These are phyloP conservation scores for Phialocephala sp. DNA, from an alignment of 2,329 filamentous ascomycete genomes.

Conservation along the genomic window DNA sequence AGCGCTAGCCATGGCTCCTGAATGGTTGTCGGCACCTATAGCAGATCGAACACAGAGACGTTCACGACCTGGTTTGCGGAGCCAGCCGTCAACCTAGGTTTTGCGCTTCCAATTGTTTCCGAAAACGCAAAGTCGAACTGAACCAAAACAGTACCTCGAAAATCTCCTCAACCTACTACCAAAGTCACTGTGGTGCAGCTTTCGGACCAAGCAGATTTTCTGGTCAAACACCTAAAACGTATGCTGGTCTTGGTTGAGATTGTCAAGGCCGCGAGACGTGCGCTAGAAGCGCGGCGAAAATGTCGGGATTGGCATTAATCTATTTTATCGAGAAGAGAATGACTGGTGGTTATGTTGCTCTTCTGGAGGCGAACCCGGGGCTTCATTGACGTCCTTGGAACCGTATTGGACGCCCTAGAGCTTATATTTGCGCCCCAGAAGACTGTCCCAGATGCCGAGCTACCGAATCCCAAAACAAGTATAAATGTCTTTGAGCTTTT, in stretches of 20 bases:
- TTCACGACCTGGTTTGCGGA: neutral
- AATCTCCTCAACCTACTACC: neutral
- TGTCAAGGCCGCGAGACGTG: neutral
- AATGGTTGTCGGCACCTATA: conserved; percentile 4
- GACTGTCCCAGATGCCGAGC: neutral
- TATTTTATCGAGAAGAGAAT: no score
- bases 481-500: no score
- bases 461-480: neutral
- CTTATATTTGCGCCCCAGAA: neutral
- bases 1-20: neutral
- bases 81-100: neutral
- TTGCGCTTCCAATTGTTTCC: neutral
- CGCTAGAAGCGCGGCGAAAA: neutral
- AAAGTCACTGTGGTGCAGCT: neutral
- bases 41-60: neutral
- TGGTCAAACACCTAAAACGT: neutral
- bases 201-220: neutral
- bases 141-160: neutral
- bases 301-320: neutral
- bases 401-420: neutral
- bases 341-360: neutral
- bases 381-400: neutral
- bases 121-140: neutral
- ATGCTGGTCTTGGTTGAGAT: no score
- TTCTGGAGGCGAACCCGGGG: neutral